Conservation (phyloP, 2,329 filamentous ascomycete species). For the Alternaria angustiovoidea region DNA sequence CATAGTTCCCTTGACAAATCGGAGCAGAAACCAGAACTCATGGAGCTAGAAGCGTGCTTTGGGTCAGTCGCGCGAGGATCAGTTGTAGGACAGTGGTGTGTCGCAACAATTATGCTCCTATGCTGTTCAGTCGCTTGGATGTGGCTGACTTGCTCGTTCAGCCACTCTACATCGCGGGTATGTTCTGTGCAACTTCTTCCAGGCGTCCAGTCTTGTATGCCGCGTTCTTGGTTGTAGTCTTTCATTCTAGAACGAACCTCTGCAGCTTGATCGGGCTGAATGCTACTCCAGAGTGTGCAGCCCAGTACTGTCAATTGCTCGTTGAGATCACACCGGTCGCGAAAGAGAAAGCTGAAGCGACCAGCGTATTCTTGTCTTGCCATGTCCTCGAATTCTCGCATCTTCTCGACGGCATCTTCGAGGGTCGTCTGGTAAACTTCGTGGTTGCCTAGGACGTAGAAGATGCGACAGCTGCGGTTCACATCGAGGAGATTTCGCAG, state of each 20-base stretch:
- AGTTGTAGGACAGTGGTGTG: slow-evolving; percentile 55
- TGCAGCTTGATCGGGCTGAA: background rate
- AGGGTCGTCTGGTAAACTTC: background rate
- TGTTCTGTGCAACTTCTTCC: slow-evolving; percentile 52
- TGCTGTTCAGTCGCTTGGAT: slow-evolving; percentile 27
- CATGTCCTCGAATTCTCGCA: background rate
- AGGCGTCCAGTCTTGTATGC: slow-evolving; percentile 27
- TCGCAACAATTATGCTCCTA: slow-evolving; percentile 50
- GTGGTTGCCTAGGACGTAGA: background rate
- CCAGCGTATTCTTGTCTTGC: background rate
- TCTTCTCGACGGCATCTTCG: background rate
- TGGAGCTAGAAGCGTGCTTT: slow-evolving; percentile 32
- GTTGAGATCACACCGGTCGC: background rate
- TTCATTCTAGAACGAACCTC: slow-evolving; percentile 7
- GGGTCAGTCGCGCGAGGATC: slow-evolving; percentile 49
- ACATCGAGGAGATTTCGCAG: background rate
- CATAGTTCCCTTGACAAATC: slow-evolving; percentile 50
- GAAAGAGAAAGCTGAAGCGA: background rate
- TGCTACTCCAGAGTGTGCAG: background rate
- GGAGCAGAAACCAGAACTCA: slow-evolving; percentile 52
- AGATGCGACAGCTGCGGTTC: background rate
- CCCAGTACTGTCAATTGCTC: background rate
- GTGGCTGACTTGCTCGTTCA: slow-evolving; percentile 46
- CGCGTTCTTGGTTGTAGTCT: background rate
- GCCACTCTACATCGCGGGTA: slow-evolving; percentile 53